Conservation (phyloP, 768 basidiomycete species). For the Naganishia antarctica region DNA sequence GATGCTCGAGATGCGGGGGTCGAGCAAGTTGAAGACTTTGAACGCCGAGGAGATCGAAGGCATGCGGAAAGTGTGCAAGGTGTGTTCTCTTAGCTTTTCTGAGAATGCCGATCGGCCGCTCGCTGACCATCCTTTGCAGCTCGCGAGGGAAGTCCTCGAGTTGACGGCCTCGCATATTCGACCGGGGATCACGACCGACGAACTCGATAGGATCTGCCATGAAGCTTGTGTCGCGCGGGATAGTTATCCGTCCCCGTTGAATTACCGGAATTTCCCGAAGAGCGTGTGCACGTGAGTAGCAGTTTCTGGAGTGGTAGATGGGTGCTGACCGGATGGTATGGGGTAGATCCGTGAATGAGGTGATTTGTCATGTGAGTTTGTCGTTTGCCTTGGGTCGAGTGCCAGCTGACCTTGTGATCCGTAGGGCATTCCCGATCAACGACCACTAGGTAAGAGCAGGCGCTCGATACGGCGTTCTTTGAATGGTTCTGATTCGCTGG, state of each 20-base stretch:
- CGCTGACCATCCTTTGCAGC: constrained; percentile 52
- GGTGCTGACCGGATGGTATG: constrained; percentile 6
- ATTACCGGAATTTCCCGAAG: constrained; percentile 87
- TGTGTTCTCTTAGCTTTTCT: constrained; percentile 51
- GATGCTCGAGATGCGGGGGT: constrained; percentile 52
- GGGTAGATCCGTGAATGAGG: constrained; percentile 80
- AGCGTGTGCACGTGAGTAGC: constrained; percentile 84
- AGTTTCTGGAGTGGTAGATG: neutral
- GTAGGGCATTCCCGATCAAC: constrained; percentile 77
- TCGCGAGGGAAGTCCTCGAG: constrained; percentile 88
- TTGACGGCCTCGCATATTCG: constrained; percentile 75
- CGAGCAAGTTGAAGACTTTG: constrained; percentile 60
- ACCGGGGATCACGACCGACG: constrained; percentile 94
- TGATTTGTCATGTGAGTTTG: constrained; percentile 69
- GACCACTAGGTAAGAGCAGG: constrained; percentile 33
- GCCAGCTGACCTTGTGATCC: neutral
- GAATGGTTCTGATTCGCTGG: constrained; percentile 53
- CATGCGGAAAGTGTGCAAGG: constrained; percentile 80
- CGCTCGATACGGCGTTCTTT: neutral
- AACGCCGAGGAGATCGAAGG: constrained; percentile 73
- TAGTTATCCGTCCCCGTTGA: constrained; percentile 88
- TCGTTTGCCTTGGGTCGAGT: neutral
- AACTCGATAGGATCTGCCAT: constrained; percentile 89
- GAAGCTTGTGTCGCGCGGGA: constrained; percentile 82
- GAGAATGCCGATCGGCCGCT: neutral